Percentiles rank a stretch among this genome's conserved stretches.
phyloP scores from a whole-genome alignment of 805 yeast genomes.

The Blastobotrys muscicola region DNA sequence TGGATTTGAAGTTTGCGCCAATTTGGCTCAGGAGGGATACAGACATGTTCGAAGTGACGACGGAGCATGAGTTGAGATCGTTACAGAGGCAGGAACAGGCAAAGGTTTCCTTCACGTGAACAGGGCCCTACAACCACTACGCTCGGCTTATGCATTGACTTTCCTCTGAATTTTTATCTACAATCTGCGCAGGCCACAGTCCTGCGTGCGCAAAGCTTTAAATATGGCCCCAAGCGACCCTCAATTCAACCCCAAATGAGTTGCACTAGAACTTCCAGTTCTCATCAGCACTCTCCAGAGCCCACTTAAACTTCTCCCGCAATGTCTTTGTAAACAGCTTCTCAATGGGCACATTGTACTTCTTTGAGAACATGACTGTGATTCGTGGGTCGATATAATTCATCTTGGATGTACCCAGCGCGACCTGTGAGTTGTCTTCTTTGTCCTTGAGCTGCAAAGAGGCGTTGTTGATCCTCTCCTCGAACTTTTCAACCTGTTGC shows the following conservation, averaged over 20 bases:
- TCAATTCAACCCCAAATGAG: too few relatives aligned
- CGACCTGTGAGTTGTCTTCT: slow-evolving; percentile 89
- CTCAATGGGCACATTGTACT: slow-evolving; percentile 81
- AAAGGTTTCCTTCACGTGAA: not conserved
- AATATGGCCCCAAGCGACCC: too few relatives aligned
- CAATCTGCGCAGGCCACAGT: not conserved
- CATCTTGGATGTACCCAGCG: slow-evolving; percentile 85
- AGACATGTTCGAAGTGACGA: not conserved
- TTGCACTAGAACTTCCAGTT: slow-evolving; percentile 76
- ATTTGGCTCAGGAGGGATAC: slow-evolving; percentile 40
- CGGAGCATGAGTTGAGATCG: not conserved
- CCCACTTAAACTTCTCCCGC: slow-evolving; percentile 92
- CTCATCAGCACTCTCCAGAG: slow-evolving; percentile 81
- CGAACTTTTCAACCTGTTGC: slow-evolving; percentile 61
- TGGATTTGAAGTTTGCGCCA: slow-evolving; percentile 45
- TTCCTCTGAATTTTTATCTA: not conserved
- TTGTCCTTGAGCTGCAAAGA: slow-evolving; percentile 76
- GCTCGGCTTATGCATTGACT: too few relatives aligned
- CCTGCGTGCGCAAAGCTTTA: too few relatives aligned
- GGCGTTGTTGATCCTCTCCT: slow-evolving; percentile 59
- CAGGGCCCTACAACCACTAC: too few relatives aligned
- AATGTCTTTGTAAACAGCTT: slow-evolving; percentile 84
- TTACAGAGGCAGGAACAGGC: not conserved
- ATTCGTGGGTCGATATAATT: slow-evolving; percentile 93
- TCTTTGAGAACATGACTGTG: slow-evolving; percentile 81